phyloP scores from a whole-genome alignment of 768 basidiomycete genomes.

The Lepiota brunneoincarnata region DNA sequence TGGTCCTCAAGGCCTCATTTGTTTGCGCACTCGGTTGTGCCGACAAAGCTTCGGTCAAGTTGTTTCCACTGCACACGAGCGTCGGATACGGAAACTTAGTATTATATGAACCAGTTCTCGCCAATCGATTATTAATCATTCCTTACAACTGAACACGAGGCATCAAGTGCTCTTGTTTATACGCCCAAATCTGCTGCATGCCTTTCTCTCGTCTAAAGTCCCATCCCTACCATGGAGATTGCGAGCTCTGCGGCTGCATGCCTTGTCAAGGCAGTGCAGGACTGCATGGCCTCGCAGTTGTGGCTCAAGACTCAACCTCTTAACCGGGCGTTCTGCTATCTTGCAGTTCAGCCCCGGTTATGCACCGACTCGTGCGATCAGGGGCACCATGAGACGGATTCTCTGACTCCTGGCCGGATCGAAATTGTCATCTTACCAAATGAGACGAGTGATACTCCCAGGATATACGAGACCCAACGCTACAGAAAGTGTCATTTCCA shows the following conservation, averaged over 20 bases:
- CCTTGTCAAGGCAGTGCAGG: conserved; percentile 12
- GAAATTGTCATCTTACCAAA: conserved; percentile 18
- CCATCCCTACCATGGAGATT: conserved; percentile 18
- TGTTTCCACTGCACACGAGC: no score
- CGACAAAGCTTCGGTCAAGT: no score
- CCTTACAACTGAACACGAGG: background rate
- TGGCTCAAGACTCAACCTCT: conserved; percentile 25
- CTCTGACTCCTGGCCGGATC: conserved; percentile 14
- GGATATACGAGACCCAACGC: no score
- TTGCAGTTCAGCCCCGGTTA: conserved; percentile 21
- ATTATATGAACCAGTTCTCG: background rate
- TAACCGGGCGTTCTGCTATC: conserved; percentile 18
- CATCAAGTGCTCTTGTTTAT: background rate
- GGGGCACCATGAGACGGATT: conserved; percentile 13
- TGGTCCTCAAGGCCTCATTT: no score
- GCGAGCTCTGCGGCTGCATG: conserved; percentile 13
- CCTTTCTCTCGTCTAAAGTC: background rate
- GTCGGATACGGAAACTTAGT: no score
- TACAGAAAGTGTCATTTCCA: no score
- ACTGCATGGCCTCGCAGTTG: conserved; percentile 12
- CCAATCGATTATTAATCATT: background rate
- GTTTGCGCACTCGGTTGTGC: no score
- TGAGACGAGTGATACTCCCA: conserved; percentile 6
- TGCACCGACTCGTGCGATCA: conserved; percentile 22
- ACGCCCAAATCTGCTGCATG: background rate